A percentile compares a stretch with the other conserved stretches of the same genome.
These are phyloP conservation scores for Jaminaea rosea DNA, from an alignment of 1,284 basidiomycete species.

Conservation along the genomic window DNA sequence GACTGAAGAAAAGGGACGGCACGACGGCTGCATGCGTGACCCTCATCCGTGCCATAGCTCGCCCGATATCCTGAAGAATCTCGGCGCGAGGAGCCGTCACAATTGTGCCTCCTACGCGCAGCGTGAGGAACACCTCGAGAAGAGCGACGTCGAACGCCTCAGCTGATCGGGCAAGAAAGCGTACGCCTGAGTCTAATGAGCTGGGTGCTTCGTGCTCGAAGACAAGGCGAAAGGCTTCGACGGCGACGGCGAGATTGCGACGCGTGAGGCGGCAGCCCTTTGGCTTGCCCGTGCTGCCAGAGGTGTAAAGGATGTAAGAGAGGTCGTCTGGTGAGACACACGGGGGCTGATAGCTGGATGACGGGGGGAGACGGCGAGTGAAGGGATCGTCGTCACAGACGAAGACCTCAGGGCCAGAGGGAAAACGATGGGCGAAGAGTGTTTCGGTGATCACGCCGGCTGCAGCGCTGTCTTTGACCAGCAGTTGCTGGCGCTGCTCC, in stretches of 20 bases:
- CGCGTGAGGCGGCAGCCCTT: slow-evolving; percentile 38
- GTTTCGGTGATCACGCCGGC: slow-evolving; percentile 8
- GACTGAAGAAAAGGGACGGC: slow-evolving; percentile 40
- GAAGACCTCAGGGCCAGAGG: too few species aligned
- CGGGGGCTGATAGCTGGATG: too few species aligned
- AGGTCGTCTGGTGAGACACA: slow-evolving; percentile 13
- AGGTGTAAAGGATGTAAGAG: slow-evolving; percentile 43
- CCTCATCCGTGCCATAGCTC: slow-evolving; percentile 25
- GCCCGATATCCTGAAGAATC: slow-evolving; percentile 37
- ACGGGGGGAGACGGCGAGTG: too few species aligned
- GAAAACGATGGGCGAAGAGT: background rate
- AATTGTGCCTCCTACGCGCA: slow-evolving; percentile 37
- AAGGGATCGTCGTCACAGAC: too few species aligned
- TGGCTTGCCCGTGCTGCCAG: slow-evolving; percentile 38
- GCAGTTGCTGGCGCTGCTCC: slow-evolving; percentile 30
- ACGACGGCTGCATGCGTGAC: slow-evolving; percentile 43
- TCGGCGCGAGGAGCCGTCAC: slow-evolving; percentile 34
- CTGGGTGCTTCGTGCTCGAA: slow-evolving; percentile 27
- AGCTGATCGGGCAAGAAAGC: slow-evolving; percentile 40
- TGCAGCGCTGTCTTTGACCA: slow-evolving; percentile 30
- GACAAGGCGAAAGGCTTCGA: slow-evolving; percentile 23
- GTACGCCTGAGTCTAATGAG: slow-evolving; percentile 15
- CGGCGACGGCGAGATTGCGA: slow-evolving; percentile 27
- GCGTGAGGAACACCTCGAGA: slow-evolving; percentile 41
- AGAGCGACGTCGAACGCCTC: slow-evolving; percentile 46